Percentiles rank a stretch among this genome's conserved stretches.
These are phyloP conservation scores for Plenodomus biglobosus DNA, from an alignment of 2,329 filamentous ascomycete species.

Conservation along the genomic window DNA sequence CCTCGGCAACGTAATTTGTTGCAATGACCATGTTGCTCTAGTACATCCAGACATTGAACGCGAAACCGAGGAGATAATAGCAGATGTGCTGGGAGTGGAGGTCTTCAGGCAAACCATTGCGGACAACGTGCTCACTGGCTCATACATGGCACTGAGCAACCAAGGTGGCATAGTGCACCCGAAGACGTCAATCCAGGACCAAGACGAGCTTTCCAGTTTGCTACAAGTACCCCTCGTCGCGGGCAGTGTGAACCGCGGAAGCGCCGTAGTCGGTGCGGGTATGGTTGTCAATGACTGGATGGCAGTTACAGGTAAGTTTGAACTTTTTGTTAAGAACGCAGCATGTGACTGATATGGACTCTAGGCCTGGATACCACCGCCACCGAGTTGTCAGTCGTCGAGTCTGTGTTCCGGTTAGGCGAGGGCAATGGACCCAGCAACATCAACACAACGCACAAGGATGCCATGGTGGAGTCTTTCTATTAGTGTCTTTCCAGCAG, in stretches of 20 bases:
- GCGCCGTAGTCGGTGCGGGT: constrained; percentile 90
- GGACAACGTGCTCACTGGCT: constrained; percentile 94
- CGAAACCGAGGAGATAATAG: constrained; percentile 98
- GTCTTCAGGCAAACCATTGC: constrained; percentile 93
- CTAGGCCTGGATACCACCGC: constrained; percentile 85
- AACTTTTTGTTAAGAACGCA: not conserved
- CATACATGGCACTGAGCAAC: constrained; percentile 95
- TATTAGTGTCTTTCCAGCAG: constrained; percentile 61
- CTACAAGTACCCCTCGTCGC: constrained; percentile 95
- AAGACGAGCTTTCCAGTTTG: constrained; percentile 92
- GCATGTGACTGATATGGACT: constrained; percentile 1
- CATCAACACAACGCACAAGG: constrained; percentile 86
- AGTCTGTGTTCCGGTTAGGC: constrained; percentile 92
- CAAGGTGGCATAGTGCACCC: constrained; percentile 96
- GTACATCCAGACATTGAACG: constrained; percentile 96
- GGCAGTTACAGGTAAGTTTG: constrained; percentile 71
- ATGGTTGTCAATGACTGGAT: constrained; percentile 99
- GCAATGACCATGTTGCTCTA: constrained; percentile 95
- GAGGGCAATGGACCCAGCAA: constrained; percentile 77
- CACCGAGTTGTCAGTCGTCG: constrained; percentile 95
- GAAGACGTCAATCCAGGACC: constrained; percentile 95
- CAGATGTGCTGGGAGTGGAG: constrained; percentile 86
- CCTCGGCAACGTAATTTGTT: constrained; percentile 93
- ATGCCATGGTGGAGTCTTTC: constrained; percentile 98
- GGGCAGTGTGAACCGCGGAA: constrained; percentile 89